phyloP scores from a whole-genome alignment of 495 filamentous ascomycete species.

The Recurvomyces mirabilis region DNA sequence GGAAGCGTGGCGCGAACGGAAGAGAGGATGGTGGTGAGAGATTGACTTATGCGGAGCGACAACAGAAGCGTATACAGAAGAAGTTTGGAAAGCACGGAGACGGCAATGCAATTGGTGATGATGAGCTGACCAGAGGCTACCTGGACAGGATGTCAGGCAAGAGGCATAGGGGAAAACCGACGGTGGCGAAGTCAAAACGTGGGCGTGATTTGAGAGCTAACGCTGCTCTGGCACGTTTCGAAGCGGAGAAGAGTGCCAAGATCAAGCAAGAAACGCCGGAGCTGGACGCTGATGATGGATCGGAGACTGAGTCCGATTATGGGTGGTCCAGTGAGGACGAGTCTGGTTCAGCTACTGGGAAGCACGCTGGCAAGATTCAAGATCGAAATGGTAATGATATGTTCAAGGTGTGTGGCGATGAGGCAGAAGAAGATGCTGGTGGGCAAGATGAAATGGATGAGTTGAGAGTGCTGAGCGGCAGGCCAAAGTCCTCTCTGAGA shows the following conservation, averaged over 20 bases:
- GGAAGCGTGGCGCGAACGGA: constrained; percentile 30
- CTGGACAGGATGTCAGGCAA: constrained; percentile 50
- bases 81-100: constrained; percentile 55
- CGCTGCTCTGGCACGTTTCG: constrained; percentile 64
- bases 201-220: constrained; percentile 66
- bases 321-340: constrained; percentile 11
- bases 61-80: constrained; percentile 52
- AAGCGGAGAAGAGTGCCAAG: constrained; percentile 39
- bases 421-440: constrained; percentile 49
- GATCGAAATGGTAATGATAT: constrained; percentile 50
- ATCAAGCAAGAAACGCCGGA: constrained; percentile 25
- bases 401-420: constrained; percentile 62
- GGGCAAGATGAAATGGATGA: constrained; percentile 52
- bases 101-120: constrained; percentile 54
- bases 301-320: constrained; percentile 23
- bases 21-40: constrained; percentile 33
- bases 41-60: constrained; percentile 48
- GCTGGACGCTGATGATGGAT: constrained; percentile 22
- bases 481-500: not conserved
- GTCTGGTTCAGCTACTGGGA: constrained; percentile 32
- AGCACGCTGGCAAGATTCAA: constrained; percentile 48
- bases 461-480: constrained; percentile 32
- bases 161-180: constrained; percentile 47
- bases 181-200: constrained; percentile 56
- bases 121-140: constrained; percentile 48